Percentiles rank a stretch among this genome's conserved stretches.
These are phyloP conservation scores for Mortierella sp. DNA, from an alignment of 371 early-diverging fungal genomes.

Conservation along the genomic window DNA sequence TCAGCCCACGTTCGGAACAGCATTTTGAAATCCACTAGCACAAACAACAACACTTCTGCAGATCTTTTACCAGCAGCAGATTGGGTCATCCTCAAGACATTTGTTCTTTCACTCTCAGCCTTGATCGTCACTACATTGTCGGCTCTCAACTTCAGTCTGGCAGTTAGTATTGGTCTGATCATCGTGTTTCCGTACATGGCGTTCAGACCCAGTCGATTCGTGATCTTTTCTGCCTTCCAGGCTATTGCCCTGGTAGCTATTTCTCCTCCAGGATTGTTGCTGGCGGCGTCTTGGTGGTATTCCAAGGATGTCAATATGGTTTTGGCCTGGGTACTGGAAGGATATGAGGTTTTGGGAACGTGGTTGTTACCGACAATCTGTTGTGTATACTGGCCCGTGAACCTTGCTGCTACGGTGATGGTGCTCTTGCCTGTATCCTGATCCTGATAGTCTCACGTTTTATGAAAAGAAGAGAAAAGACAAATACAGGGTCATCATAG, in stretches of 20 bases:
- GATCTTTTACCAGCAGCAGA: slow-evolving; percentile 39
- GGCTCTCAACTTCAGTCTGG: slow-evolving; percentile 86
- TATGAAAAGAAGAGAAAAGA: neutral
- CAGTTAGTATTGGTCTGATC: slow-evolving; percentile 76
- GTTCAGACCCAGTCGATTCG: slow-evolving; percentile 58
- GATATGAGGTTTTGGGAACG: slow-evolving; percentile 69
- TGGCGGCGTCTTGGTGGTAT: slow-evolving; percentile 39
- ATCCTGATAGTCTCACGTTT: neutral
- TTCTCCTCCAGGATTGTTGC: slow-evolving; percentile 65
- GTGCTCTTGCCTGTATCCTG: slow-evolving; percentile 47
- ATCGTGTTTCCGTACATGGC: slow-evolving; percentile 74
- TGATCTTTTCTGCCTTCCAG: slow-evolving; percentile 53
- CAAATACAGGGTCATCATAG: neutral
- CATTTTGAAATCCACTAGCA: slow-evolving; percentile 7
- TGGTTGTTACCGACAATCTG: slow-evolving; percentile 73
- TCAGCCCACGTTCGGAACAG: slow-evolving; percentile 31
- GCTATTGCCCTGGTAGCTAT: slow-evolving; percentile 55
- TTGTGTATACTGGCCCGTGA: slow-evolving; percentile 75
- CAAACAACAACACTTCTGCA: neutral
- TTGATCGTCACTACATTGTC: slow-evolving; percentile 80
- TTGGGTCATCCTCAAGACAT: slow-evolving; percentile 75
- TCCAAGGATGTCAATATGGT: slow-evolving; percentile 41
- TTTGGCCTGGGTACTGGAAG: slow-evolving; percentile 57
- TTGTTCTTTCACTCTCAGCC: slow-evolving; percentile 76
- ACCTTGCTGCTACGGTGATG: slow-evolving; percentile 60